These are phyloP conservation scores for Bryoerythrophyllum caledonicum DNA, from an alignment of 225 moss, liverwort and hornwort genomes.

Conservation along the genomic window DNA sequence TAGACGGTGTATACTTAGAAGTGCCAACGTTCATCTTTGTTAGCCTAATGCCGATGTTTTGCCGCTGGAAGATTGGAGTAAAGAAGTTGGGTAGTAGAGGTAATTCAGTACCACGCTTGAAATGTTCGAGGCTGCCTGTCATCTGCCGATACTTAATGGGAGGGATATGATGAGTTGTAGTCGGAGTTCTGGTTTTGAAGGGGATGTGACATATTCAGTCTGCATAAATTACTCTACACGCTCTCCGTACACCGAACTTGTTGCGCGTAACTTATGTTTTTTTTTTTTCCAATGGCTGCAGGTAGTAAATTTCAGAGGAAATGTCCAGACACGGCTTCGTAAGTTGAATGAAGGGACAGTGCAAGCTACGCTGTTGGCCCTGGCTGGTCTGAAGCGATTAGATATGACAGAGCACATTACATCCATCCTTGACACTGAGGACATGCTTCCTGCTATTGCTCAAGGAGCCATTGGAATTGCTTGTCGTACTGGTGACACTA, in stretches of 20 bases:
- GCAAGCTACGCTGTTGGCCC: constrained; percentile 78
- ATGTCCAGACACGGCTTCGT: constrained; percentile 80
- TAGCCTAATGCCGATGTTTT: background rate
- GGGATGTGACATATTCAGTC: background rate
- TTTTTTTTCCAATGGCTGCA: constrained; percentile 27
- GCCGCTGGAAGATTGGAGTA: background rate
- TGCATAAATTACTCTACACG: background rate
- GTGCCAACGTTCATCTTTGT: background rate
- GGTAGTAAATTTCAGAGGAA: constrained; percentile 82
- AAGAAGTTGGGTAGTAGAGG: background rate
- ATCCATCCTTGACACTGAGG: constrained; percentile 62
- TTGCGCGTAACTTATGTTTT: background rate
- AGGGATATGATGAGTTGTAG: background rate
- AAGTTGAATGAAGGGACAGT: constrained; percentile 76
- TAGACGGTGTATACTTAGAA: background rate
- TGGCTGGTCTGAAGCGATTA: constrained; percentile 80
- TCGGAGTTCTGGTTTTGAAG: background rate
- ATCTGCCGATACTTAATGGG: background rate
- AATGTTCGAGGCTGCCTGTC: background rate
- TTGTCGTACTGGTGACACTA: constrained; percentile 67
- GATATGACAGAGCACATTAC: constrained; percentile 86
- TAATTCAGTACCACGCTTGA: background rate
- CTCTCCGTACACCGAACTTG: background rate
- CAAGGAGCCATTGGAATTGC: constrained; percentile 93
- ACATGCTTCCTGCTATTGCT: constrained; percentile 88